Evolutionary conservation across 2,329 filamentous ascomycete species (phyloP), one percentile per base, ranked within the genome.

Genomic region (Ophiostoma angusticollis): DNA sequence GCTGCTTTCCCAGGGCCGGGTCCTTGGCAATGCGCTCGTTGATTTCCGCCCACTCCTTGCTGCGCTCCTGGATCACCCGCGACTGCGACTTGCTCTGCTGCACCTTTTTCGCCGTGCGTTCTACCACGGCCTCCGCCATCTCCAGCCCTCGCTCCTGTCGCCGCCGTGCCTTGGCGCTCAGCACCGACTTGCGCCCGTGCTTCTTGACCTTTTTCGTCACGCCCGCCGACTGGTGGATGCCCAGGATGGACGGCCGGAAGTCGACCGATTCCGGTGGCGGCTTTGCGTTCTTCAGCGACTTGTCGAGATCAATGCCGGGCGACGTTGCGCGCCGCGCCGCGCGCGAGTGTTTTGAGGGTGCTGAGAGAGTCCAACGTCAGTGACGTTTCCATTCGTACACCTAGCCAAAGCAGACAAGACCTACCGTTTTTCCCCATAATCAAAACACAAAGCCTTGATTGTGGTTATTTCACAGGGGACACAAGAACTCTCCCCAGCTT

Each of bases 241-340:
- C 74, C 29, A 85, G 72, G 14, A 84, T 68, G n/a, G 81, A 77
- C 21, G 77, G 74, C 5, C 76, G 71, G 43, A 63, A 55, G 45
- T 68, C 61, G 42, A 60, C 55, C 7, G 65, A 60, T 31, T 68
- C 60, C 16, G 58, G 46, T 2, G 74, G 72, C 9, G 68, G 63
- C 44, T 67, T 62, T 42, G 70, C 58, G 27, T 73, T 62, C 54
- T 80, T 80, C 17, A 83, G 65, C 6, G 78, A 80, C 59, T 82
- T 82, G 65, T 84, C 78, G 31, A 73, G 72, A 59, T 82, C 62
- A 58, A 84, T 77, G 51, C 75, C 67, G 19, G 80, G 78, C 4
- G 79, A 81, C 13, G 74, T 74, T 33, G 77, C 81, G 47, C 83
- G 76, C 53, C 81, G 74, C 29, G 80, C 80, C 42, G 80, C 80